These are phyloP conservation scores for Eucalyptus brandiana DNA, from an alignment of 345 rosid genomes.

Conservation along the genomic window DNA sequence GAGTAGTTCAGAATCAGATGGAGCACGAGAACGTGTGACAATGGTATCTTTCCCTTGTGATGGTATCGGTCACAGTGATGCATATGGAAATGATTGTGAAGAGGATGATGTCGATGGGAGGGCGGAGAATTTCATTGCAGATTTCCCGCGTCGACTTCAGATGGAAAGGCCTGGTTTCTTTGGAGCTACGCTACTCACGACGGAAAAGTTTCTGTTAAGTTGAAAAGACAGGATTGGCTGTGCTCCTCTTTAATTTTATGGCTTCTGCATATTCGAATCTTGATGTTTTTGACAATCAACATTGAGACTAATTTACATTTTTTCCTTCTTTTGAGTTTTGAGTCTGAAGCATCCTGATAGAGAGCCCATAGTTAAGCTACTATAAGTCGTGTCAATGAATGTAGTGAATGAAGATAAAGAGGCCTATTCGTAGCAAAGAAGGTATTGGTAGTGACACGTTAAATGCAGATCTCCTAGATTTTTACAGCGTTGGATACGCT, in stretches of 20 bases:
- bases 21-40: not conserved
- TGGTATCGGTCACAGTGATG: not conserved
- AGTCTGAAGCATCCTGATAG: not conserved
- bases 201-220: not conserved
- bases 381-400: not conserved
- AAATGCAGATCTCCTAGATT: not conserved
- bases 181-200: not conserved
- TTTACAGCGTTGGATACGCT: not conserved
- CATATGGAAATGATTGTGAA: not conserved
- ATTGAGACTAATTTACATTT: not conserved
- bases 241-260: not conserved
- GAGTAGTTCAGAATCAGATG: not conserved
- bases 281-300: not conserved
- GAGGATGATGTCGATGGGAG: not conserved
- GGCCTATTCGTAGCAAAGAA: not conserved
- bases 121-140: not conserved
- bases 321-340: not conserved
- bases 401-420: not conserved
- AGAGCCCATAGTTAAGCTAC: not conserved
- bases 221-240: not conserved
- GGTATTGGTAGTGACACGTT: not conserved
- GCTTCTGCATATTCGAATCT: not conserved
- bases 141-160: conserved; percentile 5
- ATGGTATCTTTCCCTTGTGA: not conserved
- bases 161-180: conserved; percentile 28